Conservation (phyloP, 2,329 filamentous ascomycete genomes). For the Pestalotiopsis sp. region DNA sequence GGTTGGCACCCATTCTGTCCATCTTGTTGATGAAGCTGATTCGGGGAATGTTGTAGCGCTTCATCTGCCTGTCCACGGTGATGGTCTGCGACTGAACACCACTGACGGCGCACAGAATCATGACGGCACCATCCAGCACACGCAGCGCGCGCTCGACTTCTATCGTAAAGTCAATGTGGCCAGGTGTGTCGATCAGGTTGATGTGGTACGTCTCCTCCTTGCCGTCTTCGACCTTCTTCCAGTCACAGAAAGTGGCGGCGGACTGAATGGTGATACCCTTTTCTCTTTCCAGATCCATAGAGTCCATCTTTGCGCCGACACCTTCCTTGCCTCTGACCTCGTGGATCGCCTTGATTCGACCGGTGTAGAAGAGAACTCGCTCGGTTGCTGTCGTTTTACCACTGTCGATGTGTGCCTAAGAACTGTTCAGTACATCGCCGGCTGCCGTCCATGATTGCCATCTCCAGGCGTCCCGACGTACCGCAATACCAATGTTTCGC, state of each 20-base stretch:
- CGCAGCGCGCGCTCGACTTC: slow-evolving; percentile 94
- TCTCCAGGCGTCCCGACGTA: slow-evolving; percentile 41
- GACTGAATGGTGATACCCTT: slow-evolving; percentile 99
- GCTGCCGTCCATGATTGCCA: slow-evolving; percentile 13
- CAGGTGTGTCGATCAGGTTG: slow-evolving; percentile 97
- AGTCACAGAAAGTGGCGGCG: slow-evolving; percentile 96
- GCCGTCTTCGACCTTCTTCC: slow-evolving; percentile 82
- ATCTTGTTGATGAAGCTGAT: slow-evolving; percentile 99
- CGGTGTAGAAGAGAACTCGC: slow-evolving; percentile 96
- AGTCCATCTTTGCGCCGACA: slow-evolving; percentile 99
- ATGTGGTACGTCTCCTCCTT: slow-evolving; percentile 92
- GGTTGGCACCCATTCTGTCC: slow-evolving; percentile 98
- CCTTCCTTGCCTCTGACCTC: slow-evolving; percentile 94
- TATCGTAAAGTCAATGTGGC: slow-evolving; percentile 98
- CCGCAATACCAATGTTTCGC: slow-evolving; percentile 96
- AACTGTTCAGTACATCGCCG: not conserved
- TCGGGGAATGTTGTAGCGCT: slow-evolving; percentile 92
- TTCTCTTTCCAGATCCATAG: slow-evolving; percentile 97
- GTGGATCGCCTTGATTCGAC: slow-evolving; percentile 94
- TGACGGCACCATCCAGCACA: slow-evolving; percentile 93
- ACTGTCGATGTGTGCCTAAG: slow-evolving; percentile 92
- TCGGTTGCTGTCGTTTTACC: slow-evolving; percentile 97
- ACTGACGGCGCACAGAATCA: slow-evolving; percentile 97
- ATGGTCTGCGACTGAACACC: slow-evolving; percentile 98
- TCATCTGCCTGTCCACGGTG: slow-evolving; percentile 98